Evolutionary conservation across 192 early-diverging fungal species (phyloP).

Genomic region (Backusella psychrophila): DNA sequence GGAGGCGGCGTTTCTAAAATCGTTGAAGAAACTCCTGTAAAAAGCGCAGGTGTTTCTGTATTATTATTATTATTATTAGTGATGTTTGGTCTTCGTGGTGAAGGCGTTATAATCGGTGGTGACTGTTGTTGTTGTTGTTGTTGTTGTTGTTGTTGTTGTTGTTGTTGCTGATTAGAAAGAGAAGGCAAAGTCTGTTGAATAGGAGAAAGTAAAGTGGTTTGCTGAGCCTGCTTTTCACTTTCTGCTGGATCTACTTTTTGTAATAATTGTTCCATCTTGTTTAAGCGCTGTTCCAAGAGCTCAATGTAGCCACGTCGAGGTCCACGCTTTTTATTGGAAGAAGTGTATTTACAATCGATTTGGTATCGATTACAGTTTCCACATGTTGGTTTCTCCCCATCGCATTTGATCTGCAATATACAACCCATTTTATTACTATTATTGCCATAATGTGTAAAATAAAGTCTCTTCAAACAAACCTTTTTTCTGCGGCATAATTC

Average conservation of each 20-base stretch:
- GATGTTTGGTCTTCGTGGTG: not conserved
- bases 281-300: conserved; percentile 69
- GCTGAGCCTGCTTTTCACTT: not conserved
- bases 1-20: not conserved
- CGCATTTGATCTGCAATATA: conserved; percentile 64
- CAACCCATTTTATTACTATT: conserved; percentile 70
- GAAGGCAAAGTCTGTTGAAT: not conserved
- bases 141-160: not conserved
- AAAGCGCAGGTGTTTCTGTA: not conserved
- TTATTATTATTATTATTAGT: not conserved
- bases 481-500: conserved; percentile 76
- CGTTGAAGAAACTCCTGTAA: not conserved
- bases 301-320: conserved; percentile 82
- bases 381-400: conserved; percentile 80
- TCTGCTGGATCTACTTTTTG: conserved; percentile 16
- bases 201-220: not conserved
- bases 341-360: conserved; percentile 74
- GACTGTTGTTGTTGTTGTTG: not conserved
- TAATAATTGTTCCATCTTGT: conserved; percentile 76
- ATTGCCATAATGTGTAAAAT: not conserved
- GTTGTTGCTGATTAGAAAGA: not conserved
- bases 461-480: conserved; percentile 10
- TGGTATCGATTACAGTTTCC: conserved; percentile 72
- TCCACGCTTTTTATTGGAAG: conserved; percentile 85
- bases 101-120: not conserved